Evolutionary conservation across 306 rosid species (phyloP).

Genomic region (Malus sylvestris): DNA sequence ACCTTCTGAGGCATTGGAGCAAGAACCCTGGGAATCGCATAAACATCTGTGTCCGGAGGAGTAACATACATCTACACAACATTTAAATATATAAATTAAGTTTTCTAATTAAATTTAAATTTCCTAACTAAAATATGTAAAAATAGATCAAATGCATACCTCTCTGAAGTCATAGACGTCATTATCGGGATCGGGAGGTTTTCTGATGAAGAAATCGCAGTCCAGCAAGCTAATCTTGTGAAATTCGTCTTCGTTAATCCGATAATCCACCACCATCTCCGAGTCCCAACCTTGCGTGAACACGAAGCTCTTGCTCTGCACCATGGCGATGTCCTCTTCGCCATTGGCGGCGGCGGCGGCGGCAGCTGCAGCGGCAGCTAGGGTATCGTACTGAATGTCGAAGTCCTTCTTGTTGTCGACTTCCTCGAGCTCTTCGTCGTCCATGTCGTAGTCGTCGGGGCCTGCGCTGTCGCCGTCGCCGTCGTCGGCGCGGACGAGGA

Average conservation of each 20-base stretch:
- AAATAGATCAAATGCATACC: conserved; percentile 26
- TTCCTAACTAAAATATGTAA: not conserved
- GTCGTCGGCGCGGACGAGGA: conserved; percentile 56
- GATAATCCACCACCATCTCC: conserved; percentile 69
- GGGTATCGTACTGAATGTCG: conserved; percentile 79
- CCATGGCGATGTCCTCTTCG: conserved; percentile 51
- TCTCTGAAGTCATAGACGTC: conserved; percentile 91
- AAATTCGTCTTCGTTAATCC: conserved; percentile 84
- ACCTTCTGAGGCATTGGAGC: conserved; percentile 98
- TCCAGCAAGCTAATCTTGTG: conserved; percentile 71
- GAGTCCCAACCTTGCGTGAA: conserved; percentile 80
- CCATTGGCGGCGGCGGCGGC: conserved; percentile 8
- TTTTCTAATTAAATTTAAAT: not conserved
- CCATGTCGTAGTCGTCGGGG: conserved; percentile 79
- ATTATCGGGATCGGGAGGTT: conserved; percentile 79
- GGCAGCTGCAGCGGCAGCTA: conserved; percentile 16
- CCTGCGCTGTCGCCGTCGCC: conserved; percentile 54
- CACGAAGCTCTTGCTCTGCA: conserved; percentile 59
- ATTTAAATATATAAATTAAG: not conserved
- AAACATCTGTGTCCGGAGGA: conserved; percentile 95
- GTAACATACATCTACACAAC: conserved; percentile 82
- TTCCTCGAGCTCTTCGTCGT: conserved; percentile 77
- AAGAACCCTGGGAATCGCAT: conserved; percentile 77
- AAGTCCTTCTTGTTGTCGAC: conserved; percentile 88
- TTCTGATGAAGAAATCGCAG: conserved; percentile 81